A percentile compares a stretch with the other conserved stretches of the same genome.
Conservation (phyloP, 495 filamentous ascomycete species). For the Aspergillus avenaceus region DNA sequence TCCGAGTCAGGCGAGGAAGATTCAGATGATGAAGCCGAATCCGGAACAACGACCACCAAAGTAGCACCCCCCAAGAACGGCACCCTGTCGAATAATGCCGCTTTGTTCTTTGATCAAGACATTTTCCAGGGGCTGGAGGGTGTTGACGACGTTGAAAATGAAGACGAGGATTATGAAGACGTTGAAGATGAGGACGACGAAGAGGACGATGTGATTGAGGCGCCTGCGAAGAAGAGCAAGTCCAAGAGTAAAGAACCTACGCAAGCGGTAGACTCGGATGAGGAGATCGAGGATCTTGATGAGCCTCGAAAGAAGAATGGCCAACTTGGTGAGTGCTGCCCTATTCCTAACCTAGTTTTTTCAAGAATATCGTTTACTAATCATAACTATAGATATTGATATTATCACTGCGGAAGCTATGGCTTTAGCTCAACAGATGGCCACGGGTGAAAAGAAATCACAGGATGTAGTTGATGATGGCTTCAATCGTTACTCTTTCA, state of each 20-base stretch:
- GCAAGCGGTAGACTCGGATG: slow-evolving; percentile 48
- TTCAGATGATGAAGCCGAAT: slow-evolving; percentile 52
- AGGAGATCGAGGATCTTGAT: slow-evolving; percentile 62
- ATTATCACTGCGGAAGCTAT: slow-evolving; percentile 99
- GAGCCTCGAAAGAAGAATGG: slow-evolving; percentile 67
- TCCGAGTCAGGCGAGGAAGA: slow-evolving; percentile 61
- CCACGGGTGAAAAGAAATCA: slow-evolving; percentile 74
- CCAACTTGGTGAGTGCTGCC: slow-evolving; percentile 55
- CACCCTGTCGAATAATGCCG: slow-evolving; percentile 74
- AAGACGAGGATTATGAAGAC: no score
- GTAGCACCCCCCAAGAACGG: slow-evolving; percentile 32
- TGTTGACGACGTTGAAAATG: slow-evolving; percentile 41
- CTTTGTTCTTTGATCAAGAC: slow-evolving; percentile 90
- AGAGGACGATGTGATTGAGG: slow-evolving; percentile 39
- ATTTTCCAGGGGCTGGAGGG: slow-evolving; percentile 81
- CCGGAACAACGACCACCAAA: slow-evolving; percentile 47
- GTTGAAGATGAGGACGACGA: slow-evolving; percentile 33
- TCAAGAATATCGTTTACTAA: slow-evolving; percentile 21
- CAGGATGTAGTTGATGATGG: slow-evolving; percentile 80
- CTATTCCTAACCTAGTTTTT: background rate
- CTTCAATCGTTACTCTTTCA: slow-evolving; percentile 89
- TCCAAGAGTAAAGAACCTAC: slow-evolving; percentile 39
- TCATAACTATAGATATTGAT: slow-evolving; percentile 69
- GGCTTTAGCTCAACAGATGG: slow-evolving; percentile 92
- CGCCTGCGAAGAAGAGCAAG: slow-evolving; percentile 15